phyloP scores from a whole-genome alignment of 306 rosid species.

The Mimosa bimucronata region DNA sequence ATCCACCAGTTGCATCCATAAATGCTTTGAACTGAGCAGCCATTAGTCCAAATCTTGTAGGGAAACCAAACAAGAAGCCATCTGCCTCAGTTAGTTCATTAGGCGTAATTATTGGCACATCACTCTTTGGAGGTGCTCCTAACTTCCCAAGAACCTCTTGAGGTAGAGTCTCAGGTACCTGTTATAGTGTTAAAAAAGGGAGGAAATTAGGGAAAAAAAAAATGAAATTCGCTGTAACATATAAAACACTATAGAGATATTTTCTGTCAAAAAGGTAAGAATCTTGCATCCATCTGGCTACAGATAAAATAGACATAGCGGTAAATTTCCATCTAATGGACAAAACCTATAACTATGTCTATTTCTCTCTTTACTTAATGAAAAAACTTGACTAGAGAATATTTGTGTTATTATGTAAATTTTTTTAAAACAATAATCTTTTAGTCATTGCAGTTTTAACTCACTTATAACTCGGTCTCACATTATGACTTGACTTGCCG shows the following conservation, averaged over 20 bases:
- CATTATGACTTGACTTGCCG: too few relatives aligned
- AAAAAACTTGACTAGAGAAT: not conserved
- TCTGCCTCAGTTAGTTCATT: slow-evolving; percentile 81
- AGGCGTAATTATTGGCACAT: slow-evolving; percentile 73
- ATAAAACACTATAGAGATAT: not conserved
- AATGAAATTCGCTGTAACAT: not conserved
- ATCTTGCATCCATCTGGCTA: not conserved
- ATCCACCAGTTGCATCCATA: slow-evolving; percentile 86
- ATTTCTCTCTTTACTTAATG: not conserved
- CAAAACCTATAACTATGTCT: not conserved
- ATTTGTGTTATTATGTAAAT: too few relatives aligned
- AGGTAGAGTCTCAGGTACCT: slow-evolving; percentile 89
- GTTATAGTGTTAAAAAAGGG: not conserved
- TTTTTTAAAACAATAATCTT: too few relatives aligned
- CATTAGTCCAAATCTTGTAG: slow-evolving; percentile 95
- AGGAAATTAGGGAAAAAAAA: not conserved
- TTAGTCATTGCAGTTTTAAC: too few relatives aligned
- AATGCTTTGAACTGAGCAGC: slow-evolving; percentile 92
- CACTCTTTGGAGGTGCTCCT: slow-evolving; percentile 88
- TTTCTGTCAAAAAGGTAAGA: not conserved
- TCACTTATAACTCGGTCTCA: too few relatives aligned
- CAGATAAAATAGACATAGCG: too few relatives aligned
- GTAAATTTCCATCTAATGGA: not conserved
- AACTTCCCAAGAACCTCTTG: slow-evolving; percentile 80
- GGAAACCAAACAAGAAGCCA: slow-evolving; percentile 88